Conservation (phyloP, 345 rosid genomes). For the Salix udensis region DNA sequence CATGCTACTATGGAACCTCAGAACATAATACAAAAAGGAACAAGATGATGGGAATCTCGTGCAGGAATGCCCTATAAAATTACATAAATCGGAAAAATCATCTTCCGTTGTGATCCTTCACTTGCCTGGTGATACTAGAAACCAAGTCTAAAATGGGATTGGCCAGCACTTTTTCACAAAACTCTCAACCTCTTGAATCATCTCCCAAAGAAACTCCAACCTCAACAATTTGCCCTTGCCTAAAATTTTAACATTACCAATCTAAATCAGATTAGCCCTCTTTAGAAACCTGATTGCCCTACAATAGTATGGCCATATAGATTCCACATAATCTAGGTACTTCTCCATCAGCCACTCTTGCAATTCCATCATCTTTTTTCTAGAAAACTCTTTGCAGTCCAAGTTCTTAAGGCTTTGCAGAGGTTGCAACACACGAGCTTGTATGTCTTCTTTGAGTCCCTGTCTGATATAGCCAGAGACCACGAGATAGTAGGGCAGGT, state of each 20-base stretch:
- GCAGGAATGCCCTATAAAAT: constrained; percentile 15
- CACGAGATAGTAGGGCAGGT: constrained; percentile 50
- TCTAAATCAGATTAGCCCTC: constrained; percentile 75
- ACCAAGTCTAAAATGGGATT: constrained; percentile 36
- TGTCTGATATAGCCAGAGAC: constrained; percentile 45
- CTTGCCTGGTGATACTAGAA: constrained; percentile 1
- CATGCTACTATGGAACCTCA: constrained; percentile 3
- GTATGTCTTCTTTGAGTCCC: constrained; percentile 62
- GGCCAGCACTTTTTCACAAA: constrained; percentile 15
- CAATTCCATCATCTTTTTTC: constrained; percentile 50
- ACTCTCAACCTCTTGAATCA: constrained; percentile 8
- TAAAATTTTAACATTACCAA: not conserved
- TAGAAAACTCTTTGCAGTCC: constrained; percentile 54
- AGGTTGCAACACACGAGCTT: constrained; percentile 49
- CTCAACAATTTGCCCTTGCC: not conserved
- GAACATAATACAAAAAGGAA: constrained; percentile 9
- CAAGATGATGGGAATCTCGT: not conserved
- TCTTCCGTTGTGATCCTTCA: not conserved
- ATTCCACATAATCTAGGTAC: constrained; percentile 75
- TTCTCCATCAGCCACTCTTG: constrained; percentile 61
- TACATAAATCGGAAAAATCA: constrained; percentile 3
- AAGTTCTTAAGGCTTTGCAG: constrained; percentile 52
- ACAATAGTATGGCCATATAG: constrained; percentile 93
- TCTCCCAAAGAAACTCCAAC: not conserved
- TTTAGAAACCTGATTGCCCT: constrained; percentile 88